phyloP scores from a whole-genome alignment of 1,139 yeast species.

The Geotrichum citri-aurantii region DNA sequence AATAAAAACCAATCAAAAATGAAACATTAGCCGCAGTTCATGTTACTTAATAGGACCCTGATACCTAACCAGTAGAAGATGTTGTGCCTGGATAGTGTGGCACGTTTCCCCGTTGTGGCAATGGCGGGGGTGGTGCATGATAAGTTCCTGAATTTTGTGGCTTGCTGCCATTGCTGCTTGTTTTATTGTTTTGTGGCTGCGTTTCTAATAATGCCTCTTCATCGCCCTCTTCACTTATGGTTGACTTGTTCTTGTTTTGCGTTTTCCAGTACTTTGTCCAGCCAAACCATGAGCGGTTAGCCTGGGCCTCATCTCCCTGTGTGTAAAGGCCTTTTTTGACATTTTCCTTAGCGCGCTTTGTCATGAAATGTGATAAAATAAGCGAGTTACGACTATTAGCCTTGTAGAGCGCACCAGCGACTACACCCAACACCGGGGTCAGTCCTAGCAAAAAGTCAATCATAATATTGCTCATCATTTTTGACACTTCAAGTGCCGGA shows the following conservation, averaged over 20 bases:
- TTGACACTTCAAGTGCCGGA: slow-evolving; percentile 44
- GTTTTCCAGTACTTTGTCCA: slow-evolving; percentile 7
- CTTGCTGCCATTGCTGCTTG: not conserved
- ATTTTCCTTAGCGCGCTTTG: slow-evolving; percentile 14
- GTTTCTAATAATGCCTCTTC: not conserved
- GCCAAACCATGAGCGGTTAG: slow-evolving; percentile 7
- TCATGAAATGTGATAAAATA: slow-evolving; percentile 42
- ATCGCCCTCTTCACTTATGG: not conserved
- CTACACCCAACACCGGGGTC: slow-evolving; percentile 68
- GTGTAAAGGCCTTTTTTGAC: slow-evolving; percentile 9
- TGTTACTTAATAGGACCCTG: not conserved
- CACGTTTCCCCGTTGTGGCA: not conserved
- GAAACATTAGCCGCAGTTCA: not conserved
- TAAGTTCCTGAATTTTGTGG: not conserved
- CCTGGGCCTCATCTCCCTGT: not conserved
- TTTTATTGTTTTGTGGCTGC: not conserved
- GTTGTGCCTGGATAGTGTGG: not conserved
- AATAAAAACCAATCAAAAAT: not conserved
- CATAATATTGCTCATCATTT: slow-evolving; percentile 55
- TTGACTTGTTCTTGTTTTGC: not conserved
- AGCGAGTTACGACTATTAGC: slow-evolving; percentile 70
- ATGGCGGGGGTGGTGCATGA: not conserved
- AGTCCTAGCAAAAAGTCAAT: slow-evolving; percentile 66
- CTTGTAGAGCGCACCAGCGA: slow-evolving; percentile 62
- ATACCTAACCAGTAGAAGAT: not conserved